Evolutionary conservation across 148 eudicot species (phyloP).

Genomic region (Rhododendron griersonianum): DNA sequence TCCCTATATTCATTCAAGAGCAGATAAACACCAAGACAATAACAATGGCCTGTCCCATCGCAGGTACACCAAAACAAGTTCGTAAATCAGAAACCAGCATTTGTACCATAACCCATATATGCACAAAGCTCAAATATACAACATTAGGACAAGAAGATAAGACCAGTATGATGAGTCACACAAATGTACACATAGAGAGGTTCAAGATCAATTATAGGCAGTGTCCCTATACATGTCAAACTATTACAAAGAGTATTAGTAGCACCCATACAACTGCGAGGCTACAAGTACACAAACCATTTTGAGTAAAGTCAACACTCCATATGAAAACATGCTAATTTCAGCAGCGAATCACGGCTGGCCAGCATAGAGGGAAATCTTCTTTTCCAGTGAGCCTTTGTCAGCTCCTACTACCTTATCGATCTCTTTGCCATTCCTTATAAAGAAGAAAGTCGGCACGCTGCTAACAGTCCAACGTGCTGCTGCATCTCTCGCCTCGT

Average conservation of each 20-base stretch:
- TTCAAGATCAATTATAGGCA: neutral
- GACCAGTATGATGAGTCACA: neutral
- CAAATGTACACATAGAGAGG: neutral
- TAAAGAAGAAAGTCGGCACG: constrained; percentile 54
- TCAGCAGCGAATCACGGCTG: neutral
- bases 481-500: constrained; percentile 58
- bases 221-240: neutral
- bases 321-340: neutral
- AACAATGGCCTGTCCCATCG: neutral
- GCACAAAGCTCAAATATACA: neutral
- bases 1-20: constrained; percentile 29
- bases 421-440: constrained; percentile 50
- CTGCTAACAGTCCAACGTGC: constrained; percentile 50
- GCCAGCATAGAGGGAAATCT: constrained; percentile 40
- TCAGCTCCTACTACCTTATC: constrained; percentile 62
- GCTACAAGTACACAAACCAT: neutral
- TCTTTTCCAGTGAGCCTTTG: constrained; percentile 49
- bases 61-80: neutral
- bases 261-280: neutral
- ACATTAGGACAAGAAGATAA: neutral
- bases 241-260: neutral
- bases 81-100: neutral
- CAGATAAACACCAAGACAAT: neutral
- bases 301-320: neutral
- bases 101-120: neutral